These are phyloP conservation scores for Aspergillus ibericus DNA, from an alignment of 2,329 filamentous ascomycete species.

Conservation along the genomic window DNA sequence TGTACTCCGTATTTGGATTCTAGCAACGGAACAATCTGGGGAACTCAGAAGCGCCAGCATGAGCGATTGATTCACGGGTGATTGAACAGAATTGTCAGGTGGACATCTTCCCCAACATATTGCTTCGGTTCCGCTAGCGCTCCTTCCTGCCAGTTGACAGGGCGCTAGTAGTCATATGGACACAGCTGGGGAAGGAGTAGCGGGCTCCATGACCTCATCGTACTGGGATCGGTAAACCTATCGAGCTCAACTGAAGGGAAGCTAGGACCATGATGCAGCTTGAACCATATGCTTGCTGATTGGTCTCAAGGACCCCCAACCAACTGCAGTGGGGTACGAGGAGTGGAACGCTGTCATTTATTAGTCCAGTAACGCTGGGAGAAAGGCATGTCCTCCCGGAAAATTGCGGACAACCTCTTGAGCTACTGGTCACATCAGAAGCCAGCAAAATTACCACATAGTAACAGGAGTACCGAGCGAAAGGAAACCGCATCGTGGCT, in stretches of 20 bases:
- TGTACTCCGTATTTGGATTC: too few relatives aligned
- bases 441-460: neutral
- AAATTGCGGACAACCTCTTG: neutral
- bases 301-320: neutral
- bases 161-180: too few relatives aligned
- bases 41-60: too few relatives aligned
- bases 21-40: too few relatives aligned
- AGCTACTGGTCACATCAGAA: neutral
- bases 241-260: too few relatives aligned
- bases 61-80: too few relatives aligned
- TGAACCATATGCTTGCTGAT: neutral
- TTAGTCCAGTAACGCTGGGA: neutral
- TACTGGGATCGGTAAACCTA: too few relatives aligned
- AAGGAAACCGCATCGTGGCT: neutral
- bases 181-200: too few relatives aligned
- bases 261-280: neutral
- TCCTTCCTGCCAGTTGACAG: too few relatives aligned
- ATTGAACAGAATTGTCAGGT: too few relatives aligned
- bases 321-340: neutral
- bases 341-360: neutral
- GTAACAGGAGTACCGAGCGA: neutral
- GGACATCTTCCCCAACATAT: too few relatives aligned
- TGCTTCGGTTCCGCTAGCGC: too few relatives aligned
- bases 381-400: neutral
- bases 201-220: neutral